A percentile compares a stretch with the other conserved stretches of the same genome.
These are phyloP conservation scores for Colletotrichum tabaci DNA, from an alignment of 2,329 filamentous ascomycete genomes.

Conservation along the genomic window DNA sequence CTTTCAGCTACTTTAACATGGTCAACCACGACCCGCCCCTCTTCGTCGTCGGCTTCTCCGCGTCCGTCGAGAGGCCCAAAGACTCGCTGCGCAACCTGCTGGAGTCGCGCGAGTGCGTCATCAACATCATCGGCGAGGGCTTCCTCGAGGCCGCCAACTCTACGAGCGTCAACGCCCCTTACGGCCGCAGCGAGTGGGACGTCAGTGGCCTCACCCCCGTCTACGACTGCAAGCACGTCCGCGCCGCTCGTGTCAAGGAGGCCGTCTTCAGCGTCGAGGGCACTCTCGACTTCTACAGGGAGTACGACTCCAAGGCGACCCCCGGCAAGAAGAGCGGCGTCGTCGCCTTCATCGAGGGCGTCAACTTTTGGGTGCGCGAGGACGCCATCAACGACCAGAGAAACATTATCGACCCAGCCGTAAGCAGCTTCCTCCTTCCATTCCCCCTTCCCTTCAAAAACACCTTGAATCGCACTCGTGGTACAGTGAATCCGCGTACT, in stretches of 20 bases:
- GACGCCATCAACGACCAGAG: conserved; percentile 87
- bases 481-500: not conserved
- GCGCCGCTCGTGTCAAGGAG: conserved; percentile 82
- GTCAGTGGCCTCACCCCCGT: conserved; percentile 81
- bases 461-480: not conserved
- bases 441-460: not conserved
- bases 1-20: conserved; percentile 89
- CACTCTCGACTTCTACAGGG: conserved; percentile 79
- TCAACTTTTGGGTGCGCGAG: conserved; percentile 89
- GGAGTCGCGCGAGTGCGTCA: conserved; percentile 81
- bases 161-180: conserved; percentile 83
- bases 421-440: conserved; percentile 51
- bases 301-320: conserved; percentile 81
- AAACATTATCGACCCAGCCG: conserved; percentile 80
- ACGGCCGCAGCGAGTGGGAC: conserved; percentile 75
- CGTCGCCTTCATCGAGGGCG: conserved; percentile 84
- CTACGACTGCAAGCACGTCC: conserved; percentile 74
- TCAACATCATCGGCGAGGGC: conserved; percentile 90
- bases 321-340: conserved; percentile 83
- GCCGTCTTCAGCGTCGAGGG: conserved; percentile 88
- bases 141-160: conserved; percentile 91
- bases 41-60: conserved; percentile 74
- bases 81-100: conserved; percentile 84
- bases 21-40: conserved; percentile 89
- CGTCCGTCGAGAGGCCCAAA: conserved; percentile 71